Evolutionary conservation across 106 monocot genomes (phyloP).

Genomic region (Platanthera zijinensis): DNA sequence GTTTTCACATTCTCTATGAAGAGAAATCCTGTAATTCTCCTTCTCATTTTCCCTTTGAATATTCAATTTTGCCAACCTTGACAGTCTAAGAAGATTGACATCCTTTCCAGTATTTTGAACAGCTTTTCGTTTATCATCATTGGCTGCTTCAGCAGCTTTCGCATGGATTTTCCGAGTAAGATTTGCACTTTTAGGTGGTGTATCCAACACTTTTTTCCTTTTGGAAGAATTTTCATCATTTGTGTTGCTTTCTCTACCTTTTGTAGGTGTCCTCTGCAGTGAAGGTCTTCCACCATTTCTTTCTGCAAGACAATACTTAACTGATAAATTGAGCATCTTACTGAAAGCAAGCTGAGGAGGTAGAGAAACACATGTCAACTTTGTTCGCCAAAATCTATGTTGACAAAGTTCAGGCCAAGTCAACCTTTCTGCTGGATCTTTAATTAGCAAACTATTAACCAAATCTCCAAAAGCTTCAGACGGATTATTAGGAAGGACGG

Average conservation of each 20-base stretch:
- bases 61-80: slow-evolving; percentile 83
- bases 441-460: slow-evolving; percentile 55
- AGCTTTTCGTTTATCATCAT: slow-evolving; percentile 37
- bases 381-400: slow-evolving; percentile 86
- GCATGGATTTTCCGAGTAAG: slow-evolving; percentile 28
- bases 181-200: slow-evolving; percentile 48
- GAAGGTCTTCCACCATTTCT: slow-evolving; percentile 46
- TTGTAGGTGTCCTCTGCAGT: slow-evolving; percentile 51
- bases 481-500: slow-evolving; percentile 65
- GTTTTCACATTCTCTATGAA: slow-evolving; percentile 54
- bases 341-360: slow-evolving; percentile 71
- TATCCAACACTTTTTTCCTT: slow-evolving; percentile 25
- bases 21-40: slow-evolving; percentile 73
- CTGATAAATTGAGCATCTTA: slow-evolving; percentile 52
- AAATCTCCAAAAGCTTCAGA: slow-evolving; percentile 61
- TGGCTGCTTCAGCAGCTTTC: slow-evolving; percentile 34
- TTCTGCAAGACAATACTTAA: slow-evolving; percentile 42
- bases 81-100: slow-evolving; percentile 78
- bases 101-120: slow-evolving; percentile 26
- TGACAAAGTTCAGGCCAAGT: slow-evolving; percentile 80
- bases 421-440: slow-evolving; percentile 88
- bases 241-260: slow-evolving; percentile 26
- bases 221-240: slow-evolving; percentile 43
- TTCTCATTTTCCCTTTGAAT: slow-evolving; percentile 85
- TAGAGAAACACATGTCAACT: slow-evolving; percentile 38